These are phyloP conservation scores for Oropetium thomaeum DNA, from an alignment of 176 grass and related monocot genomes.

Conservation along the genomic window DNA sequence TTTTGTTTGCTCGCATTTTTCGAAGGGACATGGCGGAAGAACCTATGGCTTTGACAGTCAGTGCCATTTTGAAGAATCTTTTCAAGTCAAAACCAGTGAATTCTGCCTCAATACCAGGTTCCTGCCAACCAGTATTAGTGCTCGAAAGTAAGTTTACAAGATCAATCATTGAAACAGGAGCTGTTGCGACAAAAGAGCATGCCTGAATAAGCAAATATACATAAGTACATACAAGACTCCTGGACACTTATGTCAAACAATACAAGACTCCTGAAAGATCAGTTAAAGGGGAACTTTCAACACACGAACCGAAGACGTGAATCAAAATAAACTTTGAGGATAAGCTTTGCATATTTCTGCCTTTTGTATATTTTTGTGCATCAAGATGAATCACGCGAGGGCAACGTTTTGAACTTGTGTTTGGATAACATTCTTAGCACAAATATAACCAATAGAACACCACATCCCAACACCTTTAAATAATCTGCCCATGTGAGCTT, in stretches of 20 bases:
- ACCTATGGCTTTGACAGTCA: constrained; percentile 26
- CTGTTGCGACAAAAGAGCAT: neutral
- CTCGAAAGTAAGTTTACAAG: neutral
- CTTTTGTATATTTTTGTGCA: neutral
- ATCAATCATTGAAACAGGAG: neutral
- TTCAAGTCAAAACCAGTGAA: constrained; percentile 47
- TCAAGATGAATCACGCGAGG: neutral
- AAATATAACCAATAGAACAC: neutral
- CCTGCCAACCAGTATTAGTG: constrained; percentile 27
- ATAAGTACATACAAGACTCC: neutral
- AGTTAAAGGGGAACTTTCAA: neutral
- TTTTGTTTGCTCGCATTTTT: constrained; percentile 19
- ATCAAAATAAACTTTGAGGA: neutral
- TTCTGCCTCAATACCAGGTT: constrained; percentile 60
- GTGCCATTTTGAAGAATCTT: constrained; percentile 47
- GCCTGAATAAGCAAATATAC: neutral
- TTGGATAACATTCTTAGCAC: neutral
- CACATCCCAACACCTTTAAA: neutral
- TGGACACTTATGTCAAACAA: too few species aligned
- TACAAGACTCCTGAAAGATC: neutral
- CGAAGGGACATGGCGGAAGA: constrained; percentile 41
- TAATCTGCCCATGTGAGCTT: neutral
- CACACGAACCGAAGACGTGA: neutral
- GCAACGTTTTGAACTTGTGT: neutral
- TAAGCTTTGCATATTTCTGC: neutral